Percentiles rank a stretch among this genome's conserved stretches.
Conservation (phyloP, 148 eudicot species). For the Cornus florida region DNA sequence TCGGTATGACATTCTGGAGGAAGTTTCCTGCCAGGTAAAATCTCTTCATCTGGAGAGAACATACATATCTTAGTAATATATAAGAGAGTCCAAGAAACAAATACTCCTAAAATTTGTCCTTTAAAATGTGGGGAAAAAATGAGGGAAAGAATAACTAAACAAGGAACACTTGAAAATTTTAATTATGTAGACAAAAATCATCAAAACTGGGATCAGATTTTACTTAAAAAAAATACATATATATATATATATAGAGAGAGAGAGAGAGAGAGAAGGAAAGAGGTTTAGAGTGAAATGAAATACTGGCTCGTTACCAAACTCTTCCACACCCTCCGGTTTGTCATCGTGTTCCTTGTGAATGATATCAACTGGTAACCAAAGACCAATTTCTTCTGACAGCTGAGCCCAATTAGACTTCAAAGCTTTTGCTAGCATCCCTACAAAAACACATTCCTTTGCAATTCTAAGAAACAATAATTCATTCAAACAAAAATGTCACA, state of each 20-base stretch:
- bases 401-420: conserved; percentile 65
- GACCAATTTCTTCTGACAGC: conserved; percentile 70
- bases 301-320: conserved; percentile 50
- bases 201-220: no score
- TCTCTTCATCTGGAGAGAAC: conserved; percentile 57
- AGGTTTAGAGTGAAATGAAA: not conserved
- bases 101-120: no score
- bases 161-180: not conserved
- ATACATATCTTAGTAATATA: not conserved
- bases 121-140: no score
- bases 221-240: no score
- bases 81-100: no score
- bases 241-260: no score
- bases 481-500: not conserved
- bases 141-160: not conserved
- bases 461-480: conserved; percentile 8
- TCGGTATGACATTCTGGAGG: conserved; percentile 80
- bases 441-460: conserved; percentile 10
- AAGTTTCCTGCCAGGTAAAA: conserved; percentile 68
- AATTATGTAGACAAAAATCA: no score
- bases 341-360: conserved; percentile 67
- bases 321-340: conserved; percentile 71
- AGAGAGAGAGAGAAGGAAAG: not conserved
- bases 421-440: conserved; percentile 55
- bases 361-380: conserved; percentile 70